Evolutionary conservation across 2,329 filamentous ascomycete genomes (phyloP).

Genomic region (Calonectria pauciramosa): DNA sequence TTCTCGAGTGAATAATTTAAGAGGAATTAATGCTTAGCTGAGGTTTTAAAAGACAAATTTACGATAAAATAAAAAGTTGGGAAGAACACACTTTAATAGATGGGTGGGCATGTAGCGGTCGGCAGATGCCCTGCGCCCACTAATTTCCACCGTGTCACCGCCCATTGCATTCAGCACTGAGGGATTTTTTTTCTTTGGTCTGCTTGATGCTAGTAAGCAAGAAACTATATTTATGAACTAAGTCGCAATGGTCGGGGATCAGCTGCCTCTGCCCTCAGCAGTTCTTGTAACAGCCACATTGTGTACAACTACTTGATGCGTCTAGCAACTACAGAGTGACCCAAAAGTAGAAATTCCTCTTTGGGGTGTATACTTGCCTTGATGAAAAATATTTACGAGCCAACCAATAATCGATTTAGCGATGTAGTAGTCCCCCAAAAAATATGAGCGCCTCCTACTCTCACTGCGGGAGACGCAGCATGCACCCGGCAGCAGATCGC

Average conservation of each 20-base stretch:
- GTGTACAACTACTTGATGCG: not conserved
- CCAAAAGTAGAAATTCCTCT: not conserved
- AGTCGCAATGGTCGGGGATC: not conserved
- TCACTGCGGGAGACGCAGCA: no score
- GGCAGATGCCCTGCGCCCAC: not conserved
- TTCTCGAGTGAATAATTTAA: not conserved
- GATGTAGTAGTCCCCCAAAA: no score
- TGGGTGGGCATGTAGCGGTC: not conserved
- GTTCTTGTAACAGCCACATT: not conserved
- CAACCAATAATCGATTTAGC: no score
- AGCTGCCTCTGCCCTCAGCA: not conserved
- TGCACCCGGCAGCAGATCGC: no score
- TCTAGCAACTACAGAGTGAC: not conserved
- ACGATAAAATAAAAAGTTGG: not conserved
- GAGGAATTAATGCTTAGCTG: not conserved
- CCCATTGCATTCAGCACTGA: not conserved
- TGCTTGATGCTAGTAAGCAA: not conserved
- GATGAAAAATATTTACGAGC: no score
- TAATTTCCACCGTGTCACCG: not conserved
- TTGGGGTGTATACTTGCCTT: not conserved
- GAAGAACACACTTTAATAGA: not conserved
- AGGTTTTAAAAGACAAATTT: not conserved
- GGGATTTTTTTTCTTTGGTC: slow-evolving; percentile 7
- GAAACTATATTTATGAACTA: not conserved
- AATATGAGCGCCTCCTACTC: no score